Evolutionary conservation across 805 yeast species (phyloP).

Genomic region (Metschnikowia baotianmanensis): DNA sequence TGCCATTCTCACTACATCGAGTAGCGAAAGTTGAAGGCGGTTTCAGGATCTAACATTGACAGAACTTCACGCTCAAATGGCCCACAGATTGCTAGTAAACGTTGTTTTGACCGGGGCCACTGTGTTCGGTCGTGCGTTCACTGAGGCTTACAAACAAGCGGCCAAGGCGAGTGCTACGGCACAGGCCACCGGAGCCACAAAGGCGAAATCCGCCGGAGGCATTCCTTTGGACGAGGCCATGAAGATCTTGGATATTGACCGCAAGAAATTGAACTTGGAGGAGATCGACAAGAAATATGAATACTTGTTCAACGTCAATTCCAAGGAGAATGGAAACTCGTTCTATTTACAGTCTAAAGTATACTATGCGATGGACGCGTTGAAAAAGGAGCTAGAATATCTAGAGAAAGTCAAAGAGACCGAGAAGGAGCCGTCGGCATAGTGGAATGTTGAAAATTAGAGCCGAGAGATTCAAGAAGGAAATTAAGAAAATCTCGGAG

Average conservation of each 20-base stretch:
- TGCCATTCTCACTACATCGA: not conserved
- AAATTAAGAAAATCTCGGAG: not conserved
- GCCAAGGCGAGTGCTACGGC: slow-evolving; percentile 86
- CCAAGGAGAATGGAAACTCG: slow-evolving; percentile 94
- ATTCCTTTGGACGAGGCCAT: slow-evolving; percentile 86
- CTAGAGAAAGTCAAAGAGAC: slow-evolving; percentile 42
- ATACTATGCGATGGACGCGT: slow-evolving; percentile 88
- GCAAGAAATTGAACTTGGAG: slow-evolving; percentile 50
- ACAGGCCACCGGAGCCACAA: slow-evolving; percentile 29
- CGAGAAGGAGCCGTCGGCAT: slow-evolving; percentile 20
- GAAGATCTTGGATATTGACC: slow-evolving; percentile 81
- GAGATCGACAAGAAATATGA: slow-evolving; percentile 69
- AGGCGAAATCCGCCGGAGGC: slow-evolving; percentile 65
- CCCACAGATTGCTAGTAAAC: slow-evolving; percentile 86
- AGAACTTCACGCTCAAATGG: slow-evolving; percentile 43
- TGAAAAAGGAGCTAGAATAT: slow-evolving; percentile 72
- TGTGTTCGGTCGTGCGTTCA: slow-evolving; percentile 92
- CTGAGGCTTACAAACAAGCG: slow-evolving; percentile 96
- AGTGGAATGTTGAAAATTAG: not conserved
- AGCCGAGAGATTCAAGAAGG: not conserved
- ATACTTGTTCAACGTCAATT: slow-evolving; percentile 81
- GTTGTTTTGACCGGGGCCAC: slow-evolving; percentile 93
- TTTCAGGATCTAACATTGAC: too few relatives aligned
- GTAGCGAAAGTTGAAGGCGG: too few relatives aligned
- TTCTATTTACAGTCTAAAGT: slow-evolving; percentile 92